Base-by-base conservation (phyloP, 176 grass and related monocot genomes). In the Carex pumila region DNA sequence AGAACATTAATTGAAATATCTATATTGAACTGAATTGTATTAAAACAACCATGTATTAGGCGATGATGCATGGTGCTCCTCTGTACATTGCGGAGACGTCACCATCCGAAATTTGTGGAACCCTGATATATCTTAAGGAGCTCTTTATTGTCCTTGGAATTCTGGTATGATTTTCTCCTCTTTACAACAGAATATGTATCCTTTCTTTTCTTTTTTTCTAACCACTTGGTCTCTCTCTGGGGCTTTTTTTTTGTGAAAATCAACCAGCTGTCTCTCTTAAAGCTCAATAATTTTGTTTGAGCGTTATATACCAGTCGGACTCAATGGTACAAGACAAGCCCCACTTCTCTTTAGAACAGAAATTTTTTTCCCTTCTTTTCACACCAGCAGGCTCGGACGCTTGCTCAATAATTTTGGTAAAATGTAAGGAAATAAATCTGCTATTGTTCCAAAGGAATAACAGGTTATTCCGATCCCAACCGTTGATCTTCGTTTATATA, bases 21-120 rank as follows among this genome's bases (percentile, higher is more conserved):
- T 12, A 67, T 36, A 67, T 67, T 8, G 13, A 34, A 65, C 29
- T 13, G 30, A 67, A 67, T 67, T 67, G 29, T 17, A 31, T 67
- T 1, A n/a, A 45, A 71, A 71, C 18, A 70, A 34, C 10, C 9
- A 14, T 52, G 32, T 92, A 61, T 75, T 85, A 97, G 95, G 91
- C 89, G 60, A 98, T 39, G 4, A 39, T 95, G 93, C 96, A 95
- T 62, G 96, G 89, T 83, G 96, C 91, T 29, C 96, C 96, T 71
- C 91, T 98, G 41, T 98, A 98, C 83, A 95, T 98, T 78, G 96
- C 96, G 17, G 96, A 98, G 89, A 98, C 93, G 8, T 95, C 85
- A 60, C 93, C 96, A 71, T 82, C 96, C 21, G 68, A 93, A 81
- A 90, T 98, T 91, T 93, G 93, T 86, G 96, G 96, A 72, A 98